Evolutionary conservation across 305 asterid genomes (phyloP).

Genomic region (Lippia alba): DNA sequence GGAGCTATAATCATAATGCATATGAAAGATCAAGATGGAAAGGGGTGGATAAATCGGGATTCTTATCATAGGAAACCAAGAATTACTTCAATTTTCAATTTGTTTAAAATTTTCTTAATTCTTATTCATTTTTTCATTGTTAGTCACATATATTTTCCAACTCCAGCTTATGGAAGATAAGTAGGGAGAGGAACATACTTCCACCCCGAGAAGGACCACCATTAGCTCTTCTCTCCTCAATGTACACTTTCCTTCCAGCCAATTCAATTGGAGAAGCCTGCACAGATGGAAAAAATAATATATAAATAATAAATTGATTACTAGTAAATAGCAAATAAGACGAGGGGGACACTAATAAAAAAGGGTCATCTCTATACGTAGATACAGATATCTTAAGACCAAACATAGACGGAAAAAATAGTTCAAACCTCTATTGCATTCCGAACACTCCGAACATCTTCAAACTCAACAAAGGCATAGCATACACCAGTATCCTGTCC

Average conservation of each 20-base stretch:
- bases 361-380: not conserved
- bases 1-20: too few relatives aligned
- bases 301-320: not conserved
- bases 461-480: conserved; percentile 95
- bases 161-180: not conserved
- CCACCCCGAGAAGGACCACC: conserved; percentile 70
- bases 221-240: conserved; percentile 77
- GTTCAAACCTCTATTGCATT: conserved; percentile 77
- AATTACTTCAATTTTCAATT: too few relatives aligned
- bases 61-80: not conserved
- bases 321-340: not conserved
- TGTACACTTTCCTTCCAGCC: conserved; percentile 74
- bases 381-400: conserved; percentile 2
- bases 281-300: not conserved
- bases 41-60: too few relatives aligned
- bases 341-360: not conserved
- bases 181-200: conserved; percentile 50
- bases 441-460: conserved; percentile 74
- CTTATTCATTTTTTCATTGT: too few relatives aligned
- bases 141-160: too few relatives aligned
- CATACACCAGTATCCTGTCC: conserved; percentile 86
- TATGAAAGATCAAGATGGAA: too few relatives aligned
- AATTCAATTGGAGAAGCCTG: conserved; percentile 85
- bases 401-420: not conserved
- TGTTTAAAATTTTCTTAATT: too few relatives aligned